Evolutionary conservation across 805 yeast species (phyloP).

Genomic region (Candida pseudoglaebosa): DNA sequence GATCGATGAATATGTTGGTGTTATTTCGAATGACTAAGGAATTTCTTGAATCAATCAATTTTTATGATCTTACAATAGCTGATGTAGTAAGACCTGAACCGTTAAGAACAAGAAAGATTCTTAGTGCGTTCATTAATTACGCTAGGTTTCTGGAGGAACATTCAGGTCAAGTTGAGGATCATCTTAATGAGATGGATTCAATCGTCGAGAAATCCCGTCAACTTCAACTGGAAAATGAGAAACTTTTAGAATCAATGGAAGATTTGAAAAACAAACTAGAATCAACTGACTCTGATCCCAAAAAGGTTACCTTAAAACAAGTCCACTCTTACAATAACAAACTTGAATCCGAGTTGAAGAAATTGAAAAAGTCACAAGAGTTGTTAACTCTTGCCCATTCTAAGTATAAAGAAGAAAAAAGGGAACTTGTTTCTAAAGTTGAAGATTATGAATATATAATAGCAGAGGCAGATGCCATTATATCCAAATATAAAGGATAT

Average conservation of each 20-base stretch:
- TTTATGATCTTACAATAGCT: constrained; percentile 68
- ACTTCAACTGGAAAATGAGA: constrained; percentile 37
- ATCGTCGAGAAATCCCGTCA: constrained; percentile 37
- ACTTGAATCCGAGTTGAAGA: constrained; percentile 59
- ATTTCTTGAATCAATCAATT: constrained; percentile 69
- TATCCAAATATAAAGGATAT: constrained; percentile 57
- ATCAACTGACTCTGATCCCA: constrained; percentile 13
- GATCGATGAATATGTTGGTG: constrained; percentile 48
- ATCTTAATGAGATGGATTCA: constrained; percentile 37
- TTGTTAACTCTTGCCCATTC: constrained; percentile 56
- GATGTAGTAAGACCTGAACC: constrained; percentile 82
- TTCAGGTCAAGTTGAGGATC: constrained; percentile 61
- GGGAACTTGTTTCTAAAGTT: constrained; percentile 50
- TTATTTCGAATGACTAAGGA: constrained; percentile 56
- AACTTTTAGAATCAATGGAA: constrained; percentile 33
- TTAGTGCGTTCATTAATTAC: constrained; percentile 82
- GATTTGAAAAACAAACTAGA: constrained; percentile 30
- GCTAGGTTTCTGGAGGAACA: constrained; percentile 81
- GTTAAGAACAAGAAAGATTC: constrained; percentile 53
- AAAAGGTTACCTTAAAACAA: constrained; percentile 37
- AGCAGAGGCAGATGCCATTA: constrained; percentile 52
- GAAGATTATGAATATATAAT: constrained; percentile 59
- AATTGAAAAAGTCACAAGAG: constrained; percentile 61
- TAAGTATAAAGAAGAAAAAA: constrained; percentile 60
- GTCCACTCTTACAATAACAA: constrained; percentile 45